phyloP scores from a whole-genome alignment of 2,329 filamentous ascomycete genomes.

The Exophiala bonariae region DNA sequence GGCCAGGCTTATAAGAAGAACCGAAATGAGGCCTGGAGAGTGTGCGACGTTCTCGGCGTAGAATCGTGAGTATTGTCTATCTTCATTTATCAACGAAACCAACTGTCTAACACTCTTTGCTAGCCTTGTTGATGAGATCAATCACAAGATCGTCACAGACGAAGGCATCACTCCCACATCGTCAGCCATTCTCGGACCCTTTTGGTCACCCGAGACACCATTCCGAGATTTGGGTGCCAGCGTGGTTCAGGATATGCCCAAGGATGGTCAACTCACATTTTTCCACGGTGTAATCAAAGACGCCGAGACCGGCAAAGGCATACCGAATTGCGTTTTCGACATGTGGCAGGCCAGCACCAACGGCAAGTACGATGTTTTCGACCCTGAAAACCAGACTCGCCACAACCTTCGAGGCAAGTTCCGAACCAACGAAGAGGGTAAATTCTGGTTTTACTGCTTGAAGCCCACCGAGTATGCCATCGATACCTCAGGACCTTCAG shows the following conservation, averaged over 20 bases:
- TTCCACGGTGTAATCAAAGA: slow-evolving; percentile 71
- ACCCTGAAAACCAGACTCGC: slow-evolving; percentile 67
- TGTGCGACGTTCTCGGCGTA: slow-evolving; percentile 72
- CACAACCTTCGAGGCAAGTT: slow-evolving; percentile 80
- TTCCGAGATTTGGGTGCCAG: slow-evolving; percentile 67
- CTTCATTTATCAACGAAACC: slow-evolving; percentile 37
- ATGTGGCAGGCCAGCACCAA: slow-evolving; percentile 78
- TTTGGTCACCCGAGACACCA: slow-evolving; percentile 74
- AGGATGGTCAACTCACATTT: slow-evolving; percentile 58
- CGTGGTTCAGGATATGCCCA: slow-evolving; percentile 64
- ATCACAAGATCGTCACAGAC: slow-evolving; percentile 65
- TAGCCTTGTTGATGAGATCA: slow-evolving; percentile 75
- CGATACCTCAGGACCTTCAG: slow-evolving; percentile 62
- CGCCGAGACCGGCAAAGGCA: slow-evolving; percentile 64
- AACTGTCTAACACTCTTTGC: slow-evolving; percentile 37
- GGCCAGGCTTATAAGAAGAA: slow-evolving; percentile 68
- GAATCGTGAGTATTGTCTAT: slow-evolving; percentile 51
- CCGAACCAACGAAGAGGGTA: slow-evolving; percentile 66
- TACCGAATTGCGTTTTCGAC: slow-evolving; percentile 69
- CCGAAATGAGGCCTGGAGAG: slow-evolving; percentile 72
- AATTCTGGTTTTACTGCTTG: slow-evolving; percentile 73
- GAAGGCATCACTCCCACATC: slow-evolving; percentile 66
- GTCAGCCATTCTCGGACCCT: slow-evolving; percentile 73
- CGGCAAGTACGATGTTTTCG: slow-evolving; percentile 75
- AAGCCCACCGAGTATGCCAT: slow-evolving; percentile 73